Evolutionary conservation across 345 rosid species (phyloP).

Genomic region (Sapria himalayana): DNA sequence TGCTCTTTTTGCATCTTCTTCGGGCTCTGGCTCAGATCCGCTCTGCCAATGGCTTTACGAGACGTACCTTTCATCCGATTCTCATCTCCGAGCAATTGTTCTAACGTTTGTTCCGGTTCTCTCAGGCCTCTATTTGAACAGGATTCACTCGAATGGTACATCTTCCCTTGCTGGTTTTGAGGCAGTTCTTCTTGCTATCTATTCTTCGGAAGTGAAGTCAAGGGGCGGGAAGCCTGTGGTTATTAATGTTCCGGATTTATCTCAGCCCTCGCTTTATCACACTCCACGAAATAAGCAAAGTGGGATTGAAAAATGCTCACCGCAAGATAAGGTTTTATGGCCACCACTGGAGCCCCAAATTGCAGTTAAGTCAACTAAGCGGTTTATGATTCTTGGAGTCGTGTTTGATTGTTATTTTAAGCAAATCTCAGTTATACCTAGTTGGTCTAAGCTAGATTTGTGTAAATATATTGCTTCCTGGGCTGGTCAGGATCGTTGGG

Average conservation of each 20-base stretch:
- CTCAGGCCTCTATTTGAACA: constrained; percentile 45
- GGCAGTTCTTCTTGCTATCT: constrained; percentile 76
- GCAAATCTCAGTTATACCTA: constrained; percentile 69
- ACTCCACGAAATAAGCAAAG: constrained; percentile 28
- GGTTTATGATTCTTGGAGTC: constrained; percentile 46
- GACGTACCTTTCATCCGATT: constrained; percentile 60
- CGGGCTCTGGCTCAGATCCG: constrained; percentile 75
- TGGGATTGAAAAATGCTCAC: constrained; percentile 17
- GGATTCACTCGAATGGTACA: constrained; percentile 49
- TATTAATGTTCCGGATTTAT: constrained; percentile 68
- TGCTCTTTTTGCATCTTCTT: constrained; percentile 25
- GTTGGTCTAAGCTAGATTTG: constrained; percentile 73
- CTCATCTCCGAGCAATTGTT: constrained; percentile 65
- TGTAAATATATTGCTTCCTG: constrained; percentile 41
- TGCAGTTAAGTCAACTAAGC: constrained; percentile 65
- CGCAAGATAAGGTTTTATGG: constrained; percentile 31
- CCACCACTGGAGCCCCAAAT: constrained; percentile 59
- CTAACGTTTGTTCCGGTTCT: constrained; percentile 71
- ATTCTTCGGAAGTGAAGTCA: constrained; percentile 50
- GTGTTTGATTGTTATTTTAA: constrained; percentile 58
- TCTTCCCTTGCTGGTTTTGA: constrained; percentile 87
- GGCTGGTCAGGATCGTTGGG: constrained; percentile 80
- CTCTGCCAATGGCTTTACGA: constrained; percentile 97
- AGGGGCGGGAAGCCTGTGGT: constrained; percentile 60
- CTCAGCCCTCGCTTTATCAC: constrained; percentile 84